Percentiles rank a stretch among this genome's conserved stretches.
Evolutionary conservation across 805 yeast species (phyloP).

Genomic region (Kodamaea restingae): DNA sequence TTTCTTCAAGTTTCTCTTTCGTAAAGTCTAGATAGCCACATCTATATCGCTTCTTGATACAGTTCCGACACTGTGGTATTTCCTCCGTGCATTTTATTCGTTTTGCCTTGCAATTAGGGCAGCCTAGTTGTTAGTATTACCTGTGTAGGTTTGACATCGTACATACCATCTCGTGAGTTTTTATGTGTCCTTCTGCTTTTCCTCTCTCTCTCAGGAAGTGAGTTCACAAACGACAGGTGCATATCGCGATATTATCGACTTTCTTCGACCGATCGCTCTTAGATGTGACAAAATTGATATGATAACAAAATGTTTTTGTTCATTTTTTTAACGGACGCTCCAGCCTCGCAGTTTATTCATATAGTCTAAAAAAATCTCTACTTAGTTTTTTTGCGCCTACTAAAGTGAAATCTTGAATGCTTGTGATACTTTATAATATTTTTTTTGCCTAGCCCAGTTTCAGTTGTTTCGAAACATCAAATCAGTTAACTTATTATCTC

Average conservation of each 20-base stretch:
- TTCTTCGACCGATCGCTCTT: neutral
- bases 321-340: no score
- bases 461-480: no score
- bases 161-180: constrained; percentile 23
- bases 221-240: neutral
- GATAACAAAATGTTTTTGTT: no score
- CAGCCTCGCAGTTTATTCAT: no score
- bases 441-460: no score
- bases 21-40: constrained; percentile 43
- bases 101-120: constrained; percentile 42
- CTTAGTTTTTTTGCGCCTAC: no score
- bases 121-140: constrained; percentile 20
- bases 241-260: neutral
- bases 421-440: no score
- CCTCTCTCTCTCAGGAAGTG: constrained; percentile 13
- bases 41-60: constrained; percentile 32
- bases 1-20: constrained; percentile 30
- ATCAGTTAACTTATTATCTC: no score
- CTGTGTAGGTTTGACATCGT: neutral
- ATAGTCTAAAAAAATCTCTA: no score
- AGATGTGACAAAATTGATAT: no score
- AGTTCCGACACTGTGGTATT: constrained; percentile 38
- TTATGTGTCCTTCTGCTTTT: constrained; percentile 25
- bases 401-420: no score
- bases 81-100: constrained; percentile 43